A percentile compares a stretch with the other conserved stretches of the same genome.
phyloP scores from a whole-genome alignment of 2,329 filamentous ascomycete genomes.

The Lecanicillium sp. region DNA sequence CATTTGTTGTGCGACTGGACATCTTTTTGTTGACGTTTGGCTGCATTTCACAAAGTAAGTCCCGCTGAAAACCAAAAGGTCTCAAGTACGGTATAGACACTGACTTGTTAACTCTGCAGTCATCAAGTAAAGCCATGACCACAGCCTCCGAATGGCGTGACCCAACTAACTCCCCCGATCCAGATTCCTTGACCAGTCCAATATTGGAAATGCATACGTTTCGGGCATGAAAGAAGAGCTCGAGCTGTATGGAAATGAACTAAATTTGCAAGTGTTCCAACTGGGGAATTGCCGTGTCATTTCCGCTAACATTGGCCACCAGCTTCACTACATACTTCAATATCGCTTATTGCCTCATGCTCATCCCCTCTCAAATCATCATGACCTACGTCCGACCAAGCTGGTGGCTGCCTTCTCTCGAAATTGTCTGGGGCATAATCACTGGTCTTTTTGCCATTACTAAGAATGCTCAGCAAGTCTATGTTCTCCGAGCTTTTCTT shows the following conservation, averaged over 20 bases:
- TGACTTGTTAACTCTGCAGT: constrained; percentile 7
- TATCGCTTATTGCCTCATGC: constrained; percentile 46
- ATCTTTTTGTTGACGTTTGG: constrained; percentile 13
- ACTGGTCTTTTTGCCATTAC: constrained; percentile 22
- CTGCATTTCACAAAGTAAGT: constrained; percentile 12
- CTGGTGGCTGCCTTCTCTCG: constrained; percentile 28
- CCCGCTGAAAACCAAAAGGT: neutral
- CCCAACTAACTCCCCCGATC: neutral
- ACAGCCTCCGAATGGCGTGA: too few species aligned
- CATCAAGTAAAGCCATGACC: constrained; percentile 10
- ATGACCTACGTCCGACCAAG: constrained; percentile 28
- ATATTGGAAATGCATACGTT: constrained; percentile 18
- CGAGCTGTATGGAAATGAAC: constrained; percentile 7
- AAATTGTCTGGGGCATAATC: constrained; percentile 20
- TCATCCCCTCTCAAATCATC: constrained; percentile 28
- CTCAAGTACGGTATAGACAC: neutral
- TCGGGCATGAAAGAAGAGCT: constrained; percentile 19
- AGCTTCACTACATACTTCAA: constrained; percentile 41
- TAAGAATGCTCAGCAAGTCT: constrained; percentile 25
- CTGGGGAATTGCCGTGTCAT: too few species aligned
- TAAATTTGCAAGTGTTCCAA: constrained; percentile 9
- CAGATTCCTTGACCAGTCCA: constrained; percentile 16
- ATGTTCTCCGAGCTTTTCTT: constrained; percentile 30
- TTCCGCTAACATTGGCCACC: neutral
- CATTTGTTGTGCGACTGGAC: constrained; percentile 9